Evolutionary conservation across 257 asterid species (phyloP).

Genomic region (Cordia subcordata): DNA sequence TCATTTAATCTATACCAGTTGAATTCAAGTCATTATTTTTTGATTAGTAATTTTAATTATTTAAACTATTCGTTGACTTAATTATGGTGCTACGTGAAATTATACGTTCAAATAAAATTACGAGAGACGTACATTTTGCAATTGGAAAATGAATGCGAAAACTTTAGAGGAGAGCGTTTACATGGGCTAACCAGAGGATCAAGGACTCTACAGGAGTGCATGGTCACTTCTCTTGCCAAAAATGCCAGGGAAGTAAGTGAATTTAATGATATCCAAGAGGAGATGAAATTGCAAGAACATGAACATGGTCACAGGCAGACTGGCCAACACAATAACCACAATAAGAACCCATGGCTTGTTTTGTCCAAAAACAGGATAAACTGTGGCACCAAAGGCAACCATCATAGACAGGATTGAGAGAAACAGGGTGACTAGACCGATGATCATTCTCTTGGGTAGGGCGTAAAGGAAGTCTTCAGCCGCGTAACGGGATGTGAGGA

Average conservation of each 20-base stretch:
- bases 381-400: slow-evolving; percentile 16
- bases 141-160: no score
- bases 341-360: slow-evolving; percentile 3
- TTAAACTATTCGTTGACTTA: no score
- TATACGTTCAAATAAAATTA: no score
- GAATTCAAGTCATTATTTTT: no score
- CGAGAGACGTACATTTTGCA: no score
- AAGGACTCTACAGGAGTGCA: neutral
- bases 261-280: slow-evolving; percentile 11
- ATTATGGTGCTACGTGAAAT: no score
- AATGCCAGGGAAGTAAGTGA: slow-evolving; percentile 11
- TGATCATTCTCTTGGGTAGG: slow-evolving; percentile 14
- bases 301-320: slow-evolving; percentile 11
- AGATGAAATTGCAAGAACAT: slow-evolving; percentile 11
- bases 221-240: slow-evolving; percentile 10
- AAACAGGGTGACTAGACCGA: slow-evolving; percentile 10
- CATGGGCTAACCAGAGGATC: no score
- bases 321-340: slow-evolving; percentile 5
- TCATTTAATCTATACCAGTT: no score
- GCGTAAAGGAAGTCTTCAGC: slow-evolving; percentile 13
- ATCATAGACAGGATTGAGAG: slow-evolving; percentile 9
- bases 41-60: no score
- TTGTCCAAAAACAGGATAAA: slow-evolving; percentile 10
- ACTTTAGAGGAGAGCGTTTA: no score
- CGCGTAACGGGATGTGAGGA: slow-evolving; percentile 15